A percentile compares a stretch with the other conserved stretches of the same genome.
These are phyloP conservation scores for Saccharomycopsis microspora DNA, from an alignment of 805 yeast genomes.

Conservation along the genomic window DNA sequence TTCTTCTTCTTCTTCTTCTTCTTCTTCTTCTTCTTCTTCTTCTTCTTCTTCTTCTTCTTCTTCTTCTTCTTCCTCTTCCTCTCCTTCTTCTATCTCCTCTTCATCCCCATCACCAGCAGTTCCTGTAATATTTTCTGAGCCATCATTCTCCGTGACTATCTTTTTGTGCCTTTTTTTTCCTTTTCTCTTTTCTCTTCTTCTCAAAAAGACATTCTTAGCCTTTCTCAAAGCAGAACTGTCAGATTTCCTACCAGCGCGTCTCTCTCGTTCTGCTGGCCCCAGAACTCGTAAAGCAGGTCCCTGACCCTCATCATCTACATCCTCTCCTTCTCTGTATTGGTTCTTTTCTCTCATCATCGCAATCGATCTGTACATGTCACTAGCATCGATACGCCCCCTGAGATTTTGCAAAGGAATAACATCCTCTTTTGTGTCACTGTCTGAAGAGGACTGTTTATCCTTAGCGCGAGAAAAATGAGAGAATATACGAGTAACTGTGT, in stretches of 20 bases:
- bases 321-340: slow-evolving; percentile 15
- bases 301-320: slow-evolving; percentile 32
- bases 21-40: slow-evolving; percentile 5
- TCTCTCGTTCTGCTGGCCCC: slow-evolving; percentile 66
- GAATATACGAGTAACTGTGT: not conserved
- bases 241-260: slow-evolving; percentile 1
- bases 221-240: not conserved
- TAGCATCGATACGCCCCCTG: slow-evolving; percentile 42
- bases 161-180: not conserved
- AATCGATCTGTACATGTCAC: slow-evolving; percentile 76
- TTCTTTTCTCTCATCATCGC: slow-evolving; percentile 59
- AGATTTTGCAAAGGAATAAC: no score
- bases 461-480: not conserved
- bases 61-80: not conserved
- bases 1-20: slow-evolving; percentile 13
- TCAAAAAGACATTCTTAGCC: not conserved
- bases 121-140: not conserved
- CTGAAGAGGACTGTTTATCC: not conserved
- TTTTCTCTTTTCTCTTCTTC: not conserved
- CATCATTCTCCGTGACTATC: not conserved
- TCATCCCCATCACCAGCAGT: slow-evolving; percentile 19
- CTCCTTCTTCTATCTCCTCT: slow-evolving; percentile 13
- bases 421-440: no score
- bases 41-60: no score
- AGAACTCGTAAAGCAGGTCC: slow-evolving; percentile 72